phyloP scores from a whole-genome alignment of 345 rosid genomes.

The Gossypium arboreum region DNA sequence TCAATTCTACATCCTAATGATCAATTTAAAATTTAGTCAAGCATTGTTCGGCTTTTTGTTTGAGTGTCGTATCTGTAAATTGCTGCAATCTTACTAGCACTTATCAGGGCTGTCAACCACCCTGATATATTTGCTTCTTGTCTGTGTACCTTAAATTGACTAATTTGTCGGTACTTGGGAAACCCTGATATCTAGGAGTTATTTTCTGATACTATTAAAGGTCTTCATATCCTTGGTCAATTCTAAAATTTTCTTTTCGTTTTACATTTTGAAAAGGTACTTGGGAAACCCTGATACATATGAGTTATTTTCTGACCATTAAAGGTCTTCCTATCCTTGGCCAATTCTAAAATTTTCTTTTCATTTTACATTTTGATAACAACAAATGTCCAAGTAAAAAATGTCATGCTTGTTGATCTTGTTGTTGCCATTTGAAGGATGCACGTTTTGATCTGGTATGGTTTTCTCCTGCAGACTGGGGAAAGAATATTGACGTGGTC shows the following conservation, averaged over 20 bases:
- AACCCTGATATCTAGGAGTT: neutral
- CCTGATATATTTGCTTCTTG: neutral
- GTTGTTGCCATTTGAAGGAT: neutral
- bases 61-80: neutral
- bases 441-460: neutral
- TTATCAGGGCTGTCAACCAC: neutral
- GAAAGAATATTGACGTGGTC: slow-evolving; percentile 57
- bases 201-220: no score
- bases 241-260: neutral
- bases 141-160: neutral
- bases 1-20: neutral
- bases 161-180: slow-evolving; percentile 3
- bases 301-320: neutral
- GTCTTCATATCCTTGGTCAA: neutral
- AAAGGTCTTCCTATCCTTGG: neutral
- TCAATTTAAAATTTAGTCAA: neutral
- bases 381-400: neutral
- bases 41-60: slow-evolving; percentile 5
- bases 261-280: neutral
- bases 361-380: no score
- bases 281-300: neutral
- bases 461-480: slow-evolving; percentile 51
- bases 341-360: neutral
- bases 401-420: neutral
- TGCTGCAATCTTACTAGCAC: neutral